Conservation (phyloP, 2,329 filamentous ascomycete species). For the Calcarisporium arbuscula region DNA sequence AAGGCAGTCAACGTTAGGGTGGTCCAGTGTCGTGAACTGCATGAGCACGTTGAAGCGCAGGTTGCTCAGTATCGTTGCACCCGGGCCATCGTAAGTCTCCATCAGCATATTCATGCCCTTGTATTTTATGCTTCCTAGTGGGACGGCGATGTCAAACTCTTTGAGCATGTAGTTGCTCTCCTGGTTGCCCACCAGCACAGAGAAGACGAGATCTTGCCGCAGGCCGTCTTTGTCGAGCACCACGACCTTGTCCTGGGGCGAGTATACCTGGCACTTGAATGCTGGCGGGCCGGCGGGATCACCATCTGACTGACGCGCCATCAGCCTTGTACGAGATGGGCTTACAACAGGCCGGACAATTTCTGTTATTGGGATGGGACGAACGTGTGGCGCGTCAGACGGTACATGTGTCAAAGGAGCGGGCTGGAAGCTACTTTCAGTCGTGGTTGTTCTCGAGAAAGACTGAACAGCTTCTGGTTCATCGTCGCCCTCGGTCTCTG, state of each 20-base stretch:
- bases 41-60: constrained; percentile 12
- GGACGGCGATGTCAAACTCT: constrained; percentile 6
- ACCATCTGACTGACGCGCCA: too few species aligned
- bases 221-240: constrained; percentile 1
- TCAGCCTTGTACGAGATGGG: neutral
- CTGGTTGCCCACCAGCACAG: constrained; percentile 2
- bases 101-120: constrained; percentile 1
- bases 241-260: constrained; percentile 2
- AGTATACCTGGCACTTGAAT: neutral
- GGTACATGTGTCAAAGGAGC: too few species aligned
- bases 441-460: too few species aligned
- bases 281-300: neutral
- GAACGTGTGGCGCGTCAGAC: too few species aligned
- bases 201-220: constrained; percentile 10
- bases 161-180: constrained; percentile 6
- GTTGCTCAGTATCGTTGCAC: constrained; percentile 10
- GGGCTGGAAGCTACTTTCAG: too few species aligned
- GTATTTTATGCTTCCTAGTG: constrained; percentile 3
- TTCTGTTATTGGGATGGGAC: neutral
- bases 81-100: constrained; percentile 9
- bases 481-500: too few species aligned
- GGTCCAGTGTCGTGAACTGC: neutral
- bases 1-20: neutral
- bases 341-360: neutral
- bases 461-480: too few species aligned